phyloP scores from a whole-genome alignment of 768 basidiomycete genomes.

The Tricholoma flavovirens region DNA sequence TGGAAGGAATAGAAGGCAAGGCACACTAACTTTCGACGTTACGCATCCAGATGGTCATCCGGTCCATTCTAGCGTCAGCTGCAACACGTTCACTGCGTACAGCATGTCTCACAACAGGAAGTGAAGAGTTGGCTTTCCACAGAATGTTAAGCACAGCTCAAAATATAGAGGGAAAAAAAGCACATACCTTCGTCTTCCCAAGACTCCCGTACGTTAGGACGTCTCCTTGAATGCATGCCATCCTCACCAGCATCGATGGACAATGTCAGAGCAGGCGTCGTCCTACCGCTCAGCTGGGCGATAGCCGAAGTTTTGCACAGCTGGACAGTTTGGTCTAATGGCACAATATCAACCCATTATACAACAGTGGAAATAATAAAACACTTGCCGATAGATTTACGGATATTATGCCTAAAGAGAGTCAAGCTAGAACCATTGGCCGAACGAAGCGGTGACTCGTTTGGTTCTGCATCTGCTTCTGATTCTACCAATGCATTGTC shows the following conservation, averaged over 20 bases:
- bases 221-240: conserved; percentile 19
- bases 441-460: conserved; percentile 5
- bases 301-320: conserved; percentile 61
- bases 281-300: conserved; percentile 37
- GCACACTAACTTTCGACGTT: conserved; percentile 71
- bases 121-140: conserved; percentile 40
- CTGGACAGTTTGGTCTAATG: conserved; percentile 61
- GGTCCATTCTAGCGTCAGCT: conserved; percentile 51
- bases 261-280: conserved; percentile 37
- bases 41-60: conserved; percentile 78
- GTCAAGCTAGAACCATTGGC: conserved; percentile 27
- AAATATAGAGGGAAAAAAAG: background rate
- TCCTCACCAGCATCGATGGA: conserved; percentile 32
- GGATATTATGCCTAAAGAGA: conserved; percentile 64
- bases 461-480: conserved; percentile 5
- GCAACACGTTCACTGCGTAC: conserved; percentile 46
- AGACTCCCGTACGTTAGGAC: conserved; percentile 29
- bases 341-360: background rate
- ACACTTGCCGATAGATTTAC: conserved; percentile 62
- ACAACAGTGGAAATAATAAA: background rate
- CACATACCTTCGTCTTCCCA: conserved; percentile 50
- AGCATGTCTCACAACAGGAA: conserved; percentile 50
- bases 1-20: background rate
- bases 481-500: background rate
- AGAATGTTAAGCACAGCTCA: background rate